These are phyloP conservation scores for Colletotrichum melonis DNA, from an alignment of 2,329 filamentous ascomycete species.

Conservation along the genomic window DNA sequence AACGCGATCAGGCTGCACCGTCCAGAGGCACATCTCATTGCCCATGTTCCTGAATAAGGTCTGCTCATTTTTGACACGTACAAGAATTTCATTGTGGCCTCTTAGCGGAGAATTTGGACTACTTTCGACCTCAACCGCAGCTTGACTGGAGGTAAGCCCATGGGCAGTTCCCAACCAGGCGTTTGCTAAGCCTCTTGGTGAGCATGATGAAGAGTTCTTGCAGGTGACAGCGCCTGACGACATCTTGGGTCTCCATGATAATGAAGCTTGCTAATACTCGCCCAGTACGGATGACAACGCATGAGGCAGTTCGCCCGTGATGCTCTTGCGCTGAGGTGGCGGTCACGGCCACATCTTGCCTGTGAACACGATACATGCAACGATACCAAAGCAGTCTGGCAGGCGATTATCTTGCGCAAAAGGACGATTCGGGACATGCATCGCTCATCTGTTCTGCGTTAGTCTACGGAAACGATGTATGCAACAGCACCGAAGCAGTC, in stretches of 20 bases:
- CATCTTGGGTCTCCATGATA: not conserved
- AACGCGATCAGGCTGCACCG: not conserved
- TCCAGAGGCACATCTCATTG: not conserved
- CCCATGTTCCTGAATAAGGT: too few relatives aligned
- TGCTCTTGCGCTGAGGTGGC: not conserved
- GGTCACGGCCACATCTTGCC: not conserved
- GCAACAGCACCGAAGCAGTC: not conserved
- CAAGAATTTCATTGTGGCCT: not conserved
- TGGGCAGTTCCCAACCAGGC: not conserved
- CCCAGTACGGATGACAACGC: not conserved
- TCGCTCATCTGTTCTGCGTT: not conserved
- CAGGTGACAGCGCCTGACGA: not conserved
- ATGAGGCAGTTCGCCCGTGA: not conserved
- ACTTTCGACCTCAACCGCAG: not conserved
- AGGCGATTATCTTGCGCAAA: not conserved
- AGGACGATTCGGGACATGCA: not conserved
- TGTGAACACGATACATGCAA: not conserved
- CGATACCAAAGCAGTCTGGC: not conserved
- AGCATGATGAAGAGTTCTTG: not conserved
- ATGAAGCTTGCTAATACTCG: not conserved
- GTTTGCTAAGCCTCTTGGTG: not conserved
- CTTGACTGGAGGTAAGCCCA: not conserved
- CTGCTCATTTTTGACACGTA: not conserved
- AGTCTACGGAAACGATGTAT: not conserved
- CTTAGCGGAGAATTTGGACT: not conserved